phyloP scores from a whole-genome alignment of 139 green algal species.

The Chlamydomonas asymmetrica region DNA sequence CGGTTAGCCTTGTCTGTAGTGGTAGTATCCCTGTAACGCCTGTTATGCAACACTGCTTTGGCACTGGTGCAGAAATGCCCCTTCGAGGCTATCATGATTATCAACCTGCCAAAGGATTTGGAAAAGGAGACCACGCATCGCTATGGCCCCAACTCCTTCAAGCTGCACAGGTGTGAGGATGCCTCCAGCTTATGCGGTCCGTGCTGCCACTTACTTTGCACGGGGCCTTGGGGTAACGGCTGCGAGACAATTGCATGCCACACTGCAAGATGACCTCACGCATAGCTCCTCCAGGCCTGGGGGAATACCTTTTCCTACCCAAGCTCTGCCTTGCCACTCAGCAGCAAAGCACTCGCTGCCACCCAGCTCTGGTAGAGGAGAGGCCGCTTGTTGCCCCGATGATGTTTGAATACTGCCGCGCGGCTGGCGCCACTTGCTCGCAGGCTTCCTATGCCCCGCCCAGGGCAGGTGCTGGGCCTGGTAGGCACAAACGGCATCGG shows the following conservation, averaged over 20 bases:
- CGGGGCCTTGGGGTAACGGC: too few relatives aligned
- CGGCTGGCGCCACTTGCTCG: not conserved
- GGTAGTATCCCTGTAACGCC: not conserved
- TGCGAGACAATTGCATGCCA: too few relatives aligned
- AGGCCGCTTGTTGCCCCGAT: not conserved
- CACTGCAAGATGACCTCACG: too few relatives aligned
- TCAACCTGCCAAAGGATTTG: slow-evolving; percentile 99
- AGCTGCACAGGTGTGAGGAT: slow-evolving; percentile 97
- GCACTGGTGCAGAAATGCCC: slow-evolving; percentile 90
- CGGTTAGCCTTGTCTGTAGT: not conserved
- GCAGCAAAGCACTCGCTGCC: not conserved
- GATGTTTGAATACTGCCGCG: too few relatives aligned
- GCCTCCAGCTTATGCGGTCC: too few relatives aligned
- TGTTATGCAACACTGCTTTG: not conserved
- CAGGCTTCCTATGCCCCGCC: slow-evolving; percentile 85
- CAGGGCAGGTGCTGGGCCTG: slow-evolving; percentile 96
- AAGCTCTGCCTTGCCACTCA: not conserved
- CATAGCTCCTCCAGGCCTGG: too few relatives aligned
- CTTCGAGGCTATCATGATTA: slow-evolving; percentile 99
- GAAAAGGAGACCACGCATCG: slow-evolving; percentile 96
- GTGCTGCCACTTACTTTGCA: too few relatives aligned
- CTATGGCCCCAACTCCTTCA: slow-evolving; percentile 99
- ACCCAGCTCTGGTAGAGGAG: not conserved
- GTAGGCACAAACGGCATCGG: slow-evolving; percentile 99
- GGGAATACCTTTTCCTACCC: too few relatives aligned